Conservation (phyloP, 192 early-diverging fungal genomes). For the Diversispora epigaea region DNA sequence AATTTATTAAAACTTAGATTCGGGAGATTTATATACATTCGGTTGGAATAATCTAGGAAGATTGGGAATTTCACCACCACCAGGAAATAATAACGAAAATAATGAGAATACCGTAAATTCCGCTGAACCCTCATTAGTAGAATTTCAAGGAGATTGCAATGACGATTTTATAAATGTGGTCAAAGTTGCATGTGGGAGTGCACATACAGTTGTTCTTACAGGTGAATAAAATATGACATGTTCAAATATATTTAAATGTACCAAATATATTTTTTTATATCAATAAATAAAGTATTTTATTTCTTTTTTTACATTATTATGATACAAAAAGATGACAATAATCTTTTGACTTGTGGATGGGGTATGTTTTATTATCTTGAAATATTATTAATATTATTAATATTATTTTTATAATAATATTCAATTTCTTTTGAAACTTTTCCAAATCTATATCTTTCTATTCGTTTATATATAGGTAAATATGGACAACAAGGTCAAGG, state of each 20-base stretch:
- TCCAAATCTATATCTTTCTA: not conserved
- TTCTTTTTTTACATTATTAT: conserved; percentile 5
- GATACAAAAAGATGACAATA: not conserved
- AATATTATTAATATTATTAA: no score
- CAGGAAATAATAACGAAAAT: not conserved
- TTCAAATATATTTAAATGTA: no score
- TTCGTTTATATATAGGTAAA: conserved; percentile 7
- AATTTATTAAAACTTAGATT: conserved; percentile 24
- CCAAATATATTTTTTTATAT: no score
- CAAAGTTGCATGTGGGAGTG: conserved; percentile 38
- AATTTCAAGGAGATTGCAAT: conserved; percentile 25
- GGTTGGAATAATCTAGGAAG: conserved; percentile 43
- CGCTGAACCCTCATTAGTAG: conserved; percentile 38
- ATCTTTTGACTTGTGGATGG: conserved; percentile 21
- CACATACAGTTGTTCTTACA: conserved; percentile 39
- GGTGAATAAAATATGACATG: conserved; percentile 24
- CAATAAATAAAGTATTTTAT: not conserved
- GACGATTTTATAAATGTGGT: conserved; percentile 28
- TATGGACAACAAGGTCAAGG: conserved; percentile 27
- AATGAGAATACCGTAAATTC: conserved; percentile 18
- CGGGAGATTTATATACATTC: conserved; percentile 44
- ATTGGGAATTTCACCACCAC: conserved; percentile 29
- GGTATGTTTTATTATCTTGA: not conserved
- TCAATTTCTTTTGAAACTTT: no score
- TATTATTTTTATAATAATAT: no score